Evolutionary conservation across 179 eudicot genomes (phyloP), one percentile per base, ranked within the genome.

Genomic region (Patellifolia procumbens): DNA sequence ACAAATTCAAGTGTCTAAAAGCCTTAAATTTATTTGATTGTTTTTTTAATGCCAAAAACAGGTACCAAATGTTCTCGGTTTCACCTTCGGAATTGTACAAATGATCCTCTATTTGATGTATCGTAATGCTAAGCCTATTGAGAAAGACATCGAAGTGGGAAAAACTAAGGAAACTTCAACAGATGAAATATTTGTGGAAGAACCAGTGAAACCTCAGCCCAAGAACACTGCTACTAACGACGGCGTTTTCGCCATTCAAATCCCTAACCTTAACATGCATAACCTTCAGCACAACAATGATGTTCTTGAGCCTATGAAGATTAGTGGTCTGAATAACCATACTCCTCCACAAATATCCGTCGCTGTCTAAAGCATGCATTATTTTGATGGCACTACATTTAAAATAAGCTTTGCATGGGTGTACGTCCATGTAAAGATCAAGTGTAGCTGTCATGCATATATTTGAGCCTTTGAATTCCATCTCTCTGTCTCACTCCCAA

Each of bases 31-130:
- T 37, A 34, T 20, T 8, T 70, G 6, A 26, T 31, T 15, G 1
- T 45, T 32, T 1, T 1, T 59, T 20, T 39, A 39, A 4, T 39
- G 39, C 5, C 2, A 8, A 1, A 48, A 48, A 69, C 37, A 89
- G 94, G 48, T 88, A 26, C 94, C 94, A 11, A 90, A 90, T 65
- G 87, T 90, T n/a, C 82, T 90, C 1, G 94, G 94, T 16, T 87
- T 90, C 81, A 80, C 45, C 74, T 90, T 86, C 43, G 90, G 92
- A 32, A 69, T 88, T 31, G 70, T 87, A 0, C 94, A 90, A 77
- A 90, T 90, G 87, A 63, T 82, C 49, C 84, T 90, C 7, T 90
- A 88, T 35, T 78, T 72, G 15, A 76, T 90, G 26, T 90, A 88
- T 83, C 83, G 80, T 12, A 84, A 86, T 15, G 43, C 85, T 0